Percentiles rank a stretch among this genome's conserved stretches.
These are phyloP conservation scores for Colletotrichum truncatum DNA, from an alignment of 2,329 filamentous ascomycete species.

Conservation along the genomic window DNA sequence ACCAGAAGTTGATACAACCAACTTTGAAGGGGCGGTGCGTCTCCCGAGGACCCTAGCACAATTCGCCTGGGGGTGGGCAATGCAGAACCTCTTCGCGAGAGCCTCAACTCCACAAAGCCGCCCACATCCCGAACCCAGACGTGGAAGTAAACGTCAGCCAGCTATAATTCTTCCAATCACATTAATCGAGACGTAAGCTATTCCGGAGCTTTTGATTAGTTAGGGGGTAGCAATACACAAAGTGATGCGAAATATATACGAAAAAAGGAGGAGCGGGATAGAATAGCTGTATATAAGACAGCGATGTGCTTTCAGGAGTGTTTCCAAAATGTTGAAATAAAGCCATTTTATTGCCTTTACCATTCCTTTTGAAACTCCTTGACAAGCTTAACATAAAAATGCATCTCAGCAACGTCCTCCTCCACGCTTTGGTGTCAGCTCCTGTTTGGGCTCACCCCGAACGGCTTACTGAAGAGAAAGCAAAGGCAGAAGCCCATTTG, in stretches of 20 bases:
- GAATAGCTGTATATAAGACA: background rate
- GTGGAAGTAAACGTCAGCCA: background rate
- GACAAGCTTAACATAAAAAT: too few relatives aligned
- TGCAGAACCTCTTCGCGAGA: background rate
- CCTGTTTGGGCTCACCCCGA: slow-evolving; percentile 52
- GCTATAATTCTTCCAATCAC: background rate
- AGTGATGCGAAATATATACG: background rate
- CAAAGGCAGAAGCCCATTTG: slow-evolving; percentile 58
- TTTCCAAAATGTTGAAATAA: too few relatives aligned
- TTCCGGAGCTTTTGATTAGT: background rate
- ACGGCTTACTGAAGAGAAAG: slow-evolving; percentile 56
- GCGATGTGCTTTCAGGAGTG: background rate
- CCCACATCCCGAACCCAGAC: background rate
- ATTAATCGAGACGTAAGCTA: background rate
- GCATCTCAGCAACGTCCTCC: background rate
- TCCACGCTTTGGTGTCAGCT: background rate
- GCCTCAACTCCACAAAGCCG: slow-evolving; percentile 4
- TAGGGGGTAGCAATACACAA: background rate
- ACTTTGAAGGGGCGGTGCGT: background rate
- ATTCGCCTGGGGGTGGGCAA: background rate
- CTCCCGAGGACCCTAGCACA: background rate
- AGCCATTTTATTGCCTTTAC: too few relatives aligned
- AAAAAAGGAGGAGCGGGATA: background rate
- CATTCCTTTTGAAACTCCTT: background rate
- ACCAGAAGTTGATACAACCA: background rate